Evolutionary conservation across 441 rosid genomes (phyloP).

Genomic region (Dalechampia spathulata): DNA sequence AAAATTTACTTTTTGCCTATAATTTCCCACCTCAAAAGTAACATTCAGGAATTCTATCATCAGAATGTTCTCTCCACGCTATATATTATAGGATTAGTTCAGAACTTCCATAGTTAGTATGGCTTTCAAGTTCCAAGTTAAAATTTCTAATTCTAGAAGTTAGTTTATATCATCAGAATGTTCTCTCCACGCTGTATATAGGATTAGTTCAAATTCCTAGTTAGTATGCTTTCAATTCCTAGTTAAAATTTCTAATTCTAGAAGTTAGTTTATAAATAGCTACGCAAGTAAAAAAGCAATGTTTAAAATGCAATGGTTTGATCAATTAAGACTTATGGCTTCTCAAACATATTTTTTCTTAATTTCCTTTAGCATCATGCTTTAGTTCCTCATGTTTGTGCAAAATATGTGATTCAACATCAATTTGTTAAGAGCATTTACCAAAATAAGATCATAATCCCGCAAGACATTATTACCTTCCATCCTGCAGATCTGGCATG

Average conservation of each 20-base stretch:
- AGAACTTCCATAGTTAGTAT: not conserved
- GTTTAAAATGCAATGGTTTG: no score
- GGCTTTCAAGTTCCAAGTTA: not conserved
- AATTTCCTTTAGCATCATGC: not conserved
- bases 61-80: not conserved
- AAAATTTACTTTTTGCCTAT: not conserved
- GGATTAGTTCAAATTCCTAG: no score
- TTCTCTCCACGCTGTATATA: no score
- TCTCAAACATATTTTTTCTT: no score
- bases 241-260: no score
- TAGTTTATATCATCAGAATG: no score
- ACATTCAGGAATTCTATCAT: not conserved
- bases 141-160: not conserved
- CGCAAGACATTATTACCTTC: slow-evolving; percentile 34
- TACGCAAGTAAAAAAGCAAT: not conserved
- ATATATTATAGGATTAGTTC: no score
- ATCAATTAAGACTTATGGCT: not conserved
- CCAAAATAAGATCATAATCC: slow-evolving; percentile 1
- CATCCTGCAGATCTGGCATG: slow-evolving; percentile 53
- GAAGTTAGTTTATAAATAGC: not conserved
- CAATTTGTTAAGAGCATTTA: not conserved
- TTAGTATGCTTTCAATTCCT: no score
- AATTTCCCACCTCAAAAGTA: no score
- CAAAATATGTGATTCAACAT: not conserved
- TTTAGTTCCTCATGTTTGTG: not conserved